Evolutionary conservation across 805 yeast species (phyloP).

Genomic region (Suhomyces kilbournensis): DNA sequence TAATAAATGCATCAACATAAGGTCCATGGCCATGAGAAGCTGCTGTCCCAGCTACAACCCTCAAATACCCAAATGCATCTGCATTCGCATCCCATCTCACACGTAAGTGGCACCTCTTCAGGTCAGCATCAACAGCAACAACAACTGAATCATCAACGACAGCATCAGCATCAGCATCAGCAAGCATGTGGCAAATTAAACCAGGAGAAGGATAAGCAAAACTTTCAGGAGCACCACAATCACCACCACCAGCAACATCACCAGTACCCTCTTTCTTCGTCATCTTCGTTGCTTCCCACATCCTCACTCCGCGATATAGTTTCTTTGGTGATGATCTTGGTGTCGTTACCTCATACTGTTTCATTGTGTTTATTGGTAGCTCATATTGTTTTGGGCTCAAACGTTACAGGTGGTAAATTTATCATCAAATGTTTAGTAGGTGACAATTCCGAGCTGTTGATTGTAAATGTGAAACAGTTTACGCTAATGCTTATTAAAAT

Average conservation of each 20-base stretch:
- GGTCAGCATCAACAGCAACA: not conserved
- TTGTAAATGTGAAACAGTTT: conserved; percentile 1
- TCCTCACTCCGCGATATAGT: conserved; percentile 13
- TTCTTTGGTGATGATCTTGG: conserved; percentile 11
- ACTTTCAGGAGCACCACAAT: conserved; percentile 1
- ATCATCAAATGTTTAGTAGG: conserved; percentile 7
- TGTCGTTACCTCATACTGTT: conserved; percentile 11
- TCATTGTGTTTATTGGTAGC: conserved; percentile 9
- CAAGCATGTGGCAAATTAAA: not conserved
- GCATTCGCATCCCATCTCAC: not conserved
- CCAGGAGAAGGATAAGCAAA: not conserved
- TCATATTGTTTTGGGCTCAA: conserved; percentile 12
- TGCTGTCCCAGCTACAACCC: not conserved
- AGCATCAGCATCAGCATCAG: not conserved
- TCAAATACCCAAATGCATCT: not conserved
- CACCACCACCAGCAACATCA: conserved; percentile 8
- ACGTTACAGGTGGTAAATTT: conserved; percentile 13
- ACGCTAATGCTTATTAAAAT: conserved; percentile 1
- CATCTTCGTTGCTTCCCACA: conserved; percentile 8
- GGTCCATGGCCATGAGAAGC: conserved; percentile 2
- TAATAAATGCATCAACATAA: conserved; percentile 2
- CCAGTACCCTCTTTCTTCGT: conserved; percentile 7
- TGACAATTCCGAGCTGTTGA: conserved; percentile 3
- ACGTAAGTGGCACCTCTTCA: not conserved
- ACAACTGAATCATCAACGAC: not conserved